phyloP scores from a whole-genome alignment of 495 filamentous ascomycete species.

The Copromyces sp. region DNA sequence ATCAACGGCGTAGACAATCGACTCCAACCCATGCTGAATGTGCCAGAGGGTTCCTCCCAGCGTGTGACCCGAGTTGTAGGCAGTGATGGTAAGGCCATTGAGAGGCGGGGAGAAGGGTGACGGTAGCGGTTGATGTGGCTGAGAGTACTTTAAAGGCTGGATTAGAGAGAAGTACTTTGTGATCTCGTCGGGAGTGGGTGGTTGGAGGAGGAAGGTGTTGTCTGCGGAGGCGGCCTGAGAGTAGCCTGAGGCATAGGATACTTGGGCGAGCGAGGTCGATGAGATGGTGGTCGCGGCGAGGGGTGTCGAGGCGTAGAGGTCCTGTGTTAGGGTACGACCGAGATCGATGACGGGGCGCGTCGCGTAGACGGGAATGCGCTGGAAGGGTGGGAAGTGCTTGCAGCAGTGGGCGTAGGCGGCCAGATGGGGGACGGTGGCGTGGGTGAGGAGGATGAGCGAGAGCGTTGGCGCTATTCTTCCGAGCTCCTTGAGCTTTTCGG shows the following conservation, averaged over 20 bases:
- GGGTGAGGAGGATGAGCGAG: constrained; percentile 88
- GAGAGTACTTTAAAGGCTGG: constrained; percentile 90
- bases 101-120: constrained; percentile 82
- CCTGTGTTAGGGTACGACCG: constrained; percentile 81
- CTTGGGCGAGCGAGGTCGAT: constrained; percentile 58
- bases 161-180: constrained; percentile 87
- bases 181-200: constrained; percentile 80
- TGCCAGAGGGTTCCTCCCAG: constrained; percentile 98
- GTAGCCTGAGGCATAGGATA: constrained; percentile 38
- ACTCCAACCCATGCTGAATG: constrained; percentile 92
- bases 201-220: constrained; percentile 60
- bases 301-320: constrained; percentile 85
- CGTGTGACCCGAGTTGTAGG: constrained; percentile 93
- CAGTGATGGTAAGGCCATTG: constrained; percentile 88
- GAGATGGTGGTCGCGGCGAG: constrained; percentile 71
- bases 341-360: constrained; percentile 88
- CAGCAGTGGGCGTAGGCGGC: constrained; percentile 95
- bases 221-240: constrained; percentile 37
- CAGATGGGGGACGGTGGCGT: constrained; percentile 81
- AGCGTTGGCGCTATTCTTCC: constrained; percentile 82
- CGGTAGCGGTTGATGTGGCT: constrained; percentile 77
- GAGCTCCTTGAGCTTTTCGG: constrained; percentile 66
- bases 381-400: constrained; percentile 88
- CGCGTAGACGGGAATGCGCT: constrained; percentile 89
- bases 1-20: constrained; percentile 93